Base-by-base conservation (phyloP, 495 filamentous ascomycete species). In the Trichoderma erinaceum region DNA sequence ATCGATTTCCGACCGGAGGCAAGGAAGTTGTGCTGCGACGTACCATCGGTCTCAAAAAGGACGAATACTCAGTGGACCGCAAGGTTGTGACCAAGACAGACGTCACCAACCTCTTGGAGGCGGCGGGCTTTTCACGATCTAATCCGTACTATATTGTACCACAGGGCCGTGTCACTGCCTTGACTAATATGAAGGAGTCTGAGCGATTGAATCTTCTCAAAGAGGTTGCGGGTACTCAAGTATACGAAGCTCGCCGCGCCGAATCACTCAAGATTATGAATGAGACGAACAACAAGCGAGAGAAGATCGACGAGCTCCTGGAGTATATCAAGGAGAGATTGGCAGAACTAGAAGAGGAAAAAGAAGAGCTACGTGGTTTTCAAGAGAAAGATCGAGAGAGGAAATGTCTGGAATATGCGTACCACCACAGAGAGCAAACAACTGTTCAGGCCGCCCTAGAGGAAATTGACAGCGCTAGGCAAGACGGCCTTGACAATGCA, bases 111-210 rank as follows among this genome's bases (percentile, higher is more conserved):
- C 84, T 98, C 41, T 87, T 99, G 23, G 95, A 99, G 76, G 93
- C 92, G 11, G 95, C 95, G 6, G 95, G 95, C 25, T 98, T 99
- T 77, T 97, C 93, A 65, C 90, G 92, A 69, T 96, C 93, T 68
- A 99, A 99, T 77, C 95, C 95, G 25, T 99, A 97, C 81, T 99
- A 98, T 75, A 99, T 99, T 71, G 95, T 99, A 1, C 95, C 96
- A 3, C 95, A 99, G 74, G 95, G 95, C 41, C 90, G 96, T 69
- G 93, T 99, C 65, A 97, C 96, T 0, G 89, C 91, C 27, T 84
- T 99, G 71, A 99, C 95, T 25, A 99, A 97, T 73, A 98, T 97
- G 96, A 96, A 97, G 76, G 95, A 99, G 73, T 85, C 86, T 1
- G 93, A 97, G 72, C 84, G 95, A 66, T 75, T 99, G 69, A 92